A percentile compares a stretch with the other conserved stretches of the same genome.
Conservation (phyloP, 2,329 filamentous ascomycete species). For the Bimuria novae-zelandiae region DNA sequence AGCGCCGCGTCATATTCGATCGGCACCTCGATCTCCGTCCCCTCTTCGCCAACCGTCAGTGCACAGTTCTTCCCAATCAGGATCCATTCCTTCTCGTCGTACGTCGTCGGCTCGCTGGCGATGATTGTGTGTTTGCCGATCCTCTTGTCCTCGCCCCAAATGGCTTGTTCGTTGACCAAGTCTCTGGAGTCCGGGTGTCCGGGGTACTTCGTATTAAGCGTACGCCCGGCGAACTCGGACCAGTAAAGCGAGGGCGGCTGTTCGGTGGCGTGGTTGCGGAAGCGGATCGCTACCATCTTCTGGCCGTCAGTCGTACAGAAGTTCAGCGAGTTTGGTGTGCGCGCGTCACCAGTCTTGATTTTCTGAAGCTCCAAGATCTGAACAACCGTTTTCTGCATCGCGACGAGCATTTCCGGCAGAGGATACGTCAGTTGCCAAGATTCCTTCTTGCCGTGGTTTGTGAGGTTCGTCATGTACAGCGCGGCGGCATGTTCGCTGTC, state of each 20-base stretch:
- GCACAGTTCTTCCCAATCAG: constrained; percentile 55
- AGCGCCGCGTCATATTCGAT: constrained; percentile 46
- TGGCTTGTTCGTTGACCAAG: constrained; percentile 39
- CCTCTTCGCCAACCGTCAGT: constrained; percentile 49
- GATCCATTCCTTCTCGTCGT: constrained; percentile 57
- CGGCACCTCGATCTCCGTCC: constrained; percentile 43
- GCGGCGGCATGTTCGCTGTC: constrained; percentile 60
- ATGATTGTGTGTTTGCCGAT: constrained; percentile 59
- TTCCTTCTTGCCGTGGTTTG: constrained; percentile 41
- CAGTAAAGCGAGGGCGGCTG: constrained; percentile 59
- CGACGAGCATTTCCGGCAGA: constrained; percentile 49
- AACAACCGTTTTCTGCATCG: constrained; percentile 54
- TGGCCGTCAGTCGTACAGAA: constrained; percentile 58
- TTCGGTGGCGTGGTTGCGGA: constrained; percentile 57
- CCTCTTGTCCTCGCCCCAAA: constrained; percentile 45
- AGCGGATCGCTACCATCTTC: constrained; percentile 56
- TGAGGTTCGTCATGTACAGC: constrained; percentile 54
- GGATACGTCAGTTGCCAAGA: constrained; percentile 52
- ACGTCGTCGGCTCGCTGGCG: constrained; percentile 60
- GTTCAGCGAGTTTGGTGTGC: constrained; percentile 57
- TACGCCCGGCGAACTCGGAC: constrained; percentile 55
- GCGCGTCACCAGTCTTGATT: constrained; percentile 44
- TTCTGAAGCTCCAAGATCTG: constrained; percentile 55
- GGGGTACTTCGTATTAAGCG: constrained; percentile 58
- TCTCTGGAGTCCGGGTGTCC: constrained; percentile 52